Evolutionary conservation across 257 asterid species (phyloP).

Genomic region (Knoxia roxburghii): DNA sequence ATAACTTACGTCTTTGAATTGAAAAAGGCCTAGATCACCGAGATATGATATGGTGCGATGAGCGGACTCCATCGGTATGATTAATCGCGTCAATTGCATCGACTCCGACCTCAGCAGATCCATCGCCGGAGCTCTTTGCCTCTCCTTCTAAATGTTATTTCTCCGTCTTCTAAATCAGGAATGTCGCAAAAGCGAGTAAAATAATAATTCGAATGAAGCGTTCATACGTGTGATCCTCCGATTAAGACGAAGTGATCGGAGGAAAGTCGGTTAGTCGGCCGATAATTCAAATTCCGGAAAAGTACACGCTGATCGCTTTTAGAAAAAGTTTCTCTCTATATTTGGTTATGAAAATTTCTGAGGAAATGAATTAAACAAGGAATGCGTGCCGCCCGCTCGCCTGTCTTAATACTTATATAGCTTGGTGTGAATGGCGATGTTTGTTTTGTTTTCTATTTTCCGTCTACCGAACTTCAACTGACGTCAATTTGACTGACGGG

Average conservation of each 20-base stretch:
- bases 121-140: slow-evolving; percentile 29
- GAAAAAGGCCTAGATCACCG: slow-evolving; percentile 57
- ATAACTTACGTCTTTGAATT: slow-evolving; percentile 57
- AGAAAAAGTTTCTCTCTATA: too few relatives aligned
- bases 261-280: slow-evolving; percentile 6
- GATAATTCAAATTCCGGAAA: background rate
- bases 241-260: slow-evolving; percentile 5
- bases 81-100: slow-evolving; percentile 60
- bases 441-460: background rate
- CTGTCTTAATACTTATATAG: background rate
- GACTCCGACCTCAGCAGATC: slow-evolving; percentile 65
- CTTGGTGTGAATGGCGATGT: background rate
- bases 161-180: background rate
- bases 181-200: background rate
- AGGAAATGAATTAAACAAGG: too few relatives aligned
- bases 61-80: slow-evolving; percentile 54
- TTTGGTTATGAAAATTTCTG: background rate
- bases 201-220: background rate
- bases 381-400: background rate
- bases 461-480: slow-evolving; percentile 4
- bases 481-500: background rate
- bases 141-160: background rate
- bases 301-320: background rate
- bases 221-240: slow-evolving; percentile 12
- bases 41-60: slow-evolving; percentile 51